phyloP scores from a whole-genome alignment of 768 basidiomycete species.

The Psilocybe cyanescens region DNA sequence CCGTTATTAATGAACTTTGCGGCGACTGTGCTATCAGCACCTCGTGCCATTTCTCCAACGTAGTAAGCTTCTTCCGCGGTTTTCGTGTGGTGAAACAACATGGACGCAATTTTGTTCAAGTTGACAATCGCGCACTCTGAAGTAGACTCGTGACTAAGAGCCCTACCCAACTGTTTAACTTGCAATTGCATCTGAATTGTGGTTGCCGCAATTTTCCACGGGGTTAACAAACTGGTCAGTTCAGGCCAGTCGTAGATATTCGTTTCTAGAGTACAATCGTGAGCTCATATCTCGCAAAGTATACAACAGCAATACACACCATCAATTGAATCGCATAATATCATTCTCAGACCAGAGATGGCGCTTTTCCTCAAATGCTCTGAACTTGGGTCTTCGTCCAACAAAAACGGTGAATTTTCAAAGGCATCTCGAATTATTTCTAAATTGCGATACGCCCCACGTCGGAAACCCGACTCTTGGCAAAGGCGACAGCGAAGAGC shows the following conservation, averaged over 20 bases:
- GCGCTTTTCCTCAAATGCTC: slow-evolving; percentile 63
- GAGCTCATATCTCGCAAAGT: background rate
- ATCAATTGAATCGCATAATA: slow-evolving; percentile 66
- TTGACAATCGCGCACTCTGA: slow-evolving; percentile 60
- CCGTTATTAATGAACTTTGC: slow-evolving; percentile 83
- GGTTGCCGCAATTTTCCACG: slow-evolving; percentile 84
- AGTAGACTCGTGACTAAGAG: slow-evolving; percentile 60
- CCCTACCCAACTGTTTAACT: slow-evolving; percentile 73
- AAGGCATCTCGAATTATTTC: slow-evolving; percentile 73
- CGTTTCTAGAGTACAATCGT: slow-evolving; percentile 34
- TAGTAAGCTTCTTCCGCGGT: slow-evolving; percentile 82
- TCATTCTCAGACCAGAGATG: slow-evolving; percentile 66
- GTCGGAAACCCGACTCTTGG: slow-evolving; percentile 68
- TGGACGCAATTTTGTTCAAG: slow-evolving; percentile 66
- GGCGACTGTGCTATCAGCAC: slow-evolving; percentile 67
- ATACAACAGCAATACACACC: slow-evolving; percentile 41
- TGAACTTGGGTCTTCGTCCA: slow-evolving; percentile 38
- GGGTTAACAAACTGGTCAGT: slow-evolving; percentile 70
- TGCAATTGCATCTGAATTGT: slow-evolving; percentile 80
- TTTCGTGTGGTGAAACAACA: slow-evolving; percentile 74
- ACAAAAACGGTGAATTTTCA: slow-evolving; percentile 59
- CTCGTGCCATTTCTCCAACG: slow-evolving; percentile 80
- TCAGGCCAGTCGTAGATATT: slow-evolving; percentile 63
- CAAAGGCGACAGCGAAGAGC: slow-evolving; percentile 63
- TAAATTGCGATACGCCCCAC: slow-evolving; percentile 76